These are phyloP conservation scores for Spergularia azorica DNA, from an alignment of 179 eudicot species.

Conservation along the genomic window DNA sequence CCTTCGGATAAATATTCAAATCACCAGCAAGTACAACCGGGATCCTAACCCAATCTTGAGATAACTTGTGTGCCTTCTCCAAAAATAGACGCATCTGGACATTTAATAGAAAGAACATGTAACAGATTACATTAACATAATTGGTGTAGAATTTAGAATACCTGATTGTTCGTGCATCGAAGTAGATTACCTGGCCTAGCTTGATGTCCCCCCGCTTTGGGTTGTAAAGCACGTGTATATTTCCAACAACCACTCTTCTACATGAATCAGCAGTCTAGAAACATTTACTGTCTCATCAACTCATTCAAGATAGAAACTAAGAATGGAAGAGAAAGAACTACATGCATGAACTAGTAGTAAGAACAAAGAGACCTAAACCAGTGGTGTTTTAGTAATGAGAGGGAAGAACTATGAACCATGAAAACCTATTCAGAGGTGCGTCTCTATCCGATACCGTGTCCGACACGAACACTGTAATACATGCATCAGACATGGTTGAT, in stretches of 20 bases:
- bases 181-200: constrained; percentile 74
- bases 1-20: constrained; percentile 76
- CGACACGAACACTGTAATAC: too few species aligned
- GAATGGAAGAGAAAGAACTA: neutral
- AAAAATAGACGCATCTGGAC: constrained; percentile 71
- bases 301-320: neutral
- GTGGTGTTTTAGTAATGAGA: too few species aligned
- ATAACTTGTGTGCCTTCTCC: constrained; percentile 68
- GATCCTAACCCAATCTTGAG: constrained; percentile 75
- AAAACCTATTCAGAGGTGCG: too few species aligned
- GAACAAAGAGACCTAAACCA: too few species aligned
- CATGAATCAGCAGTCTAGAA: constrained; percentile 26
- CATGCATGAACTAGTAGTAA: neutral
- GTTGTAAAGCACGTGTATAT: constrained; percentile 84
- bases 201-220: constrained; percentile 91
- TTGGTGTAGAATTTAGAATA: neutral
- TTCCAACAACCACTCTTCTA: constrained; percentile 69
- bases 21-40: constrained; percentile 88
- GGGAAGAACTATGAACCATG: too few species aligned
- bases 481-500: too few species aligned
- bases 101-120: constrained; percentile 19
- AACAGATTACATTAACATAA: neutral
- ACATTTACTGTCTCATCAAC: constrained; percentile 1
- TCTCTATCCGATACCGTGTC: too few species aligned
- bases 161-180: neutral